These are phyloP conservation scores for Yamadazyma blattariae DNA, from an alignment of 1,139 yeast genomes.

Conservation along the genomic window DNA sequence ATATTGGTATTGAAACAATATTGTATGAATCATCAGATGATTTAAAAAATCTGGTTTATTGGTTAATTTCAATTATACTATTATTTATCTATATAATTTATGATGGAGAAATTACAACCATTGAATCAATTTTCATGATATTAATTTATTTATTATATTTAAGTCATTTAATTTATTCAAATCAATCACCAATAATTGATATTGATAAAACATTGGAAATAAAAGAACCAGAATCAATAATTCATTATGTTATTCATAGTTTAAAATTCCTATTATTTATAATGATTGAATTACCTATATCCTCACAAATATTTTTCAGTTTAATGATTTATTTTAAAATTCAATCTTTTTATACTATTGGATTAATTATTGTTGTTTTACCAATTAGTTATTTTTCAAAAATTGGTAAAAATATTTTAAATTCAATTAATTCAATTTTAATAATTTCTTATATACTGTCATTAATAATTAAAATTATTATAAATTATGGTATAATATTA, in stretches of 20 bases:
- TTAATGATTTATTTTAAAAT: conserved; percentile 2
- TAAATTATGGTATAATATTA: conserved; percentile 38
- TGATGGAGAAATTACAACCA: conserved; percentile 48
- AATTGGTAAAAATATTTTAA: no score
- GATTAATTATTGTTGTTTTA: not conserved
- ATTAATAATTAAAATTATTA: conserved; percentile 26
- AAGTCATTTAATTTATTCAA: conserved; percentile 10
- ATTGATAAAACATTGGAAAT: conserved; percentile 8
- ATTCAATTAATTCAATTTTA: conserved; percentile 20
- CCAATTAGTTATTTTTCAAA: not conserved
- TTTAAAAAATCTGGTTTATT: conserved; percentile 16
- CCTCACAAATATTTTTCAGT: not conserved
- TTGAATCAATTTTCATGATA: conserved; percentile 48
- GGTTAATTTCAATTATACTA: conserved; percentile 33
- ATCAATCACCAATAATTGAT: conserved; percentile 7
- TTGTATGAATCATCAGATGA: not conserved
- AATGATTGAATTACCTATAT: conserved; percentile 1
- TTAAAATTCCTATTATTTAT: conserved; percentile 1
- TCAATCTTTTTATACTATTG: not conserved
- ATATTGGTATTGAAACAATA: not conserved
- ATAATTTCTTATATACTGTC: conserved; percentile 29
- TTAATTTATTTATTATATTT: conserved; percentile 32
- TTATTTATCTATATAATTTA: conserved; percentile 42
- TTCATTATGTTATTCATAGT: conserved; percentile 7
- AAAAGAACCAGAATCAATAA: conserved; percentile 1